phyloP scores from a whole-genome alignment of 768 basidiomycete genomes.

The Pseudohyphozyma bogoriensis region DNA sequence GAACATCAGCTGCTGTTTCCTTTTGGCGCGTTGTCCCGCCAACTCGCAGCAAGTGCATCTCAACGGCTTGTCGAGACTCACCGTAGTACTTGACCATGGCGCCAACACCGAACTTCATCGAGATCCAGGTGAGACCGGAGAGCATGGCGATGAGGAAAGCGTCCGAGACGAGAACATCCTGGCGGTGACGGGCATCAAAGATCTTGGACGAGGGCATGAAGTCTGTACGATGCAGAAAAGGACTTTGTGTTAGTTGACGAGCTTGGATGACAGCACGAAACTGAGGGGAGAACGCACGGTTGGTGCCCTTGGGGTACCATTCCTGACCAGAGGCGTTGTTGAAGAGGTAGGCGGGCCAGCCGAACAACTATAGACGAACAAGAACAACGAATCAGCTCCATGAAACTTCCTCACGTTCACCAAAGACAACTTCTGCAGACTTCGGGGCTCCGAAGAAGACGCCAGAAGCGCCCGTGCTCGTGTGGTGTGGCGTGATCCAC shows the following conservation, averaged over 20 bases:
- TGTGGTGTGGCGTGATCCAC: background rate
- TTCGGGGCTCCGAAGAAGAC: no score
- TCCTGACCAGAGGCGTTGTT: slow-evolving; percentile 76
- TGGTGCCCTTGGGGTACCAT: slow-evolving; percentile 65
- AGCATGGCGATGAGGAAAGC: slow-evolving; percentile 70
- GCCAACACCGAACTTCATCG: slow-evolving; percentile 52
- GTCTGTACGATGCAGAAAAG: slow-evolving; percentile 42
- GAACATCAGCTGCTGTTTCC: no score
- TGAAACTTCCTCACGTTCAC: background rate
- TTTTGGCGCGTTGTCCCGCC: no score
- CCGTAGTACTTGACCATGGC: slow-evolving; percentile 70
- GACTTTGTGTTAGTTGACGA: background rate
- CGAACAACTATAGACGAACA: slow-evolving; percentile 49
- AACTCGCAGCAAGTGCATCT: no score
- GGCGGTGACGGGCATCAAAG: slow-evolving; percentile 70
- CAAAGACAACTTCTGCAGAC: no score
- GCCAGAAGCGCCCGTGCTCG: slow-evolving; percentile 40
- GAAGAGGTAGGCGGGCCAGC: slow-evolving; percentile 53
- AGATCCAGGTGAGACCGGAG: slow-evolving; percentile 48
- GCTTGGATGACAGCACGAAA: background rate
- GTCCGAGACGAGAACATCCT: slow-evolving; percentile 70
- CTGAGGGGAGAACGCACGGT: slow-evolving; percentile 49
- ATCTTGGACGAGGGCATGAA: slow-evolving; percentile 68
- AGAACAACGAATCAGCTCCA: background rate
- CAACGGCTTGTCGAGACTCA: no score